Base-by-base conservation (phyloP, 2,329 filamentous ascomycete species). In the Aaosphaeria arxii region DNA sequence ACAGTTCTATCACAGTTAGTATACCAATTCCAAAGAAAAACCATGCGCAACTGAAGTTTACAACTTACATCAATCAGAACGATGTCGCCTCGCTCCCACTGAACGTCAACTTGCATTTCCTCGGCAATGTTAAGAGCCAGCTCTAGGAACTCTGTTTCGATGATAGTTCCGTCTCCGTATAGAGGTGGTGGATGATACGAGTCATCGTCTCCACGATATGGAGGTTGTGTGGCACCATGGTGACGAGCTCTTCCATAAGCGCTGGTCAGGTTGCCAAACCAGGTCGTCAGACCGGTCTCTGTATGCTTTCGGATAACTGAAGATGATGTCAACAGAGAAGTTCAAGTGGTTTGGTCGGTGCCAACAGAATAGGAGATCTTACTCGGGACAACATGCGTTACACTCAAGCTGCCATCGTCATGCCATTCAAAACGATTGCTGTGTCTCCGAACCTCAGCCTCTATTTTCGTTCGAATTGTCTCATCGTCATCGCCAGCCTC, bases 81-180 rank as follows among this genome's bases (percentile, higher is more conserved):
- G 4, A 57, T 24, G 42, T 55, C 49, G 11, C 53, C 47, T 30
- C 46, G 47, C 38, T 54, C 32, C 53, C 51, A 55, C 6, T 41
- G 7, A 24, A 57, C 36, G 40, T 49, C 38, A 1, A 49, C 53
- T 24, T 50, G 43, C 49, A 50, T 51, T 13, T 48, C 44, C 24
- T 51, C 48, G 6, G 46, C 49, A 30, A 55, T 46, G 7, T 46
- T 35, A 9, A 54, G 45, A 11, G 53, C 53, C 5, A 49, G 31
- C n/a, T 57, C 55, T 2, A 57, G 42, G 43, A 52, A 45, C 11
- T 48, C 42, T 13, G 31, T 48, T 24, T 45, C 39, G 35, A 57
- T 52, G 5, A 47, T 38, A 7, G 39, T 46, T 30, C 54, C 54
- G 32, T 55, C 54, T 4, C 54, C 52, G 33, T 57, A 57, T 11